phyloP scores from a whole-genome alignment of 305 asterid genomes.

The Fraxinus albicans region DNA sequence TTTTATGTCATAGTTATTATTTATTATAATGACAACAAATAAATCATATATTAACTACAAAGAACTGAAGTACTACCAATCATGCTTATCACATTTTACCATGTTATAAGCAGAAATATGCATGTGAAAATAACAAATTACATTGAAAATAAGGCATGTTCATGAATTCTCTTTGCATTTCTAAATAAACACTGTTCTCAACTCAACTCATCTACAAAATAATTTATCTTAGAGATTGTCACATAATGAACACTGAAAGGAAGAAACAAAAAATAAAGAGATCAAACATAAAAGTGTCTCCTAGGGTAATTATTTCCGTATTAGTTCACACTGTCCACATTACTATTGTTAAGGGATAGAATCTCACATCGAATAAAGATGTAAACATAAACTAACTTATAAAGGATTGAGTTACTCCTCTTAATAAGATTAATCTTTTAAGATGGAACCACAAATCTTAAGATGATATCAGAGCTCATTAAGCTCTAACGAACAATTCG shows the following conservation, averaged over 20 bases:
- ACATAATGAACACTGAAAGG: constrained; percentile 7
- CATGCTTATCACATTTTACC: constrained; percentile 21
- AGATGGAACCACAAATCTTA: no score
- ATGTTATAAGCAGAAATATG: constrained; percentile 11
- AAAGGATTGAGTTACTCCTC: no score
- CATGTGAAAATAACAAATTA: constrained; percentile 1
- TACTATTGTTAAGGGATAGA: not conserved
- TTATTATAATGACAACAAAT: constrained; percentile 8
- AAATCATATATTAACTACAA: constrained; percentile 9
- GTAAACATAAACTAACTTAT: no score
- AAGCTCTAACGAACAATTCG: no score
- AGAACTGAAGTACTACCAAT: constrained; percentile 18
- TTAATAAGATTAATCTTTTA: no score
- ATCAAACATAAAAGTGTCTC: constrained; percentile 8
- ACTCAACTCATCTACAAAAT: constrained; percentile 2
- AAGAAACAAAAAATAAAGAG: not conserved
- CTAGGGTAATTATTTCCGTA: not conserved
- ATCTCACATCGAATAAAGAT: no score
- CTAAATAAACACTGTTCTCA: not conserved
- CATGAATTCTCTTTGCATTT: not conserved
- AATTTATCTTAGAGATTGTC: constrained; percentile 15
- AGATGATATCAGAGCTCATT: no score
- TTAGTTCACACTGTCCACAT: not conserved
- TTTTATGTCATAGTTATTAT: not conserved
- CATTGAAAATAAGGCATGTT: not conserved